Evolutionary conservation across 176 grass and related monocot species (phyloP).

Genomic region (Tillandsia leiboldiana): DNA sequence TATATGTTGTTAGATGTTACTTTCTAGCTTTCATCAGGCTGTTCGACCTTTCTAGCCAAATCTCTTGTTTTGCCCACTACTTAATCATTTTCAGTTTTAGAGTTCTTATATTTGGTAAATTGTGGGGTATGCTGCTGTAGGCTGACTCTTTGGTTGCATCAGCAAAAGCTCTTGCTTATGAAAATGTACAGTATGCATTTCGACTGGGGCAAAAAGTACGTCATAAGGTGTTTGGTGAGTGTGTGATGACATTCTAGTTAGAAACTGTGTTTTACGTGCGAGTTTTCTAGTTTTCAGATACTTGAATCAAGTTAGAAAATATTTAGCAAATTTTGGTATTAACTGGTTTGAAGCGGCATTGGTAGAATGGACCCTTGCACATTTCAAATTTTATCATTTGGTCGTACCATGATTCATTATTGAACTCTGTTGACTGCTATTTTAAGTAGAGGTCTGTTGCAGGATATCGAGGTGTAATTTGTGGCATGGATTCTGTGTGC

Average conservation of each 20-base stretch:
- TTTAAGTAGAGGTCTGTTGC: conserved; percentile 15
- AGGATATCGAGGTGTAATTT: conserved; percentile 97
- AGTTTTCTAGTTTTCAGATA: conserved; percentile 1
- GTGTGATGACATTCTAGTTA: conserved; percentile 5
- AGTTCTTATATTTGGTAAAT: neutral
- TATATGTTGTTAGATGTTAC: neutral
- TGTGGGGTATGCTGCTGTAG: conserved; percentile 25
- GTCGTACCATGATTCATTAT: neutral
- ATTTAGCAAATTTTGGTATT: no score
- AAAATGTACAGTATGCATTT: conserved; percentile 85
- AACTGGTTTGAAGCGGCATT: no score
- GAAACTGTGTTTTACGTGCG: conserved; percentile 13
- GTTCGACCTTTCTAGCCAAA: neutral
- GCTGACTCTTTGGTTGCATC: conserved; percentile 69
- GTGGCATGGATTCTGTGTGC: conserved; percentile 96
- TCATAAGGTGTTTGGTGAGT: conserved; percentile 88
- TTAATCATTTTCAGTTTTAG: neutral
- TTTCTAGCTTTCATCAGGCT: neutral
- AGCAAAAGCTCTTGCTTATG: conserved; percentile 80
- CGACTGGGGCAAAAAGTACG: conserved; percentile 75
- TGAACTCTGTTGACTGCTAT: neutral
- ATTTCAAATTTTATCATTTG: no score
- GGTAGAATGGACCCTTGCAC: no score
- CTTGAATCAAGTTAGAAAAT: neutral
- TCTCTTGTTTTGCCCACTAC: neutral